Evolutionary conservation across 2,329 filamentous ascomycete genomes (phyloP).

Genomic region (Aschersonia sp.): DNA sequence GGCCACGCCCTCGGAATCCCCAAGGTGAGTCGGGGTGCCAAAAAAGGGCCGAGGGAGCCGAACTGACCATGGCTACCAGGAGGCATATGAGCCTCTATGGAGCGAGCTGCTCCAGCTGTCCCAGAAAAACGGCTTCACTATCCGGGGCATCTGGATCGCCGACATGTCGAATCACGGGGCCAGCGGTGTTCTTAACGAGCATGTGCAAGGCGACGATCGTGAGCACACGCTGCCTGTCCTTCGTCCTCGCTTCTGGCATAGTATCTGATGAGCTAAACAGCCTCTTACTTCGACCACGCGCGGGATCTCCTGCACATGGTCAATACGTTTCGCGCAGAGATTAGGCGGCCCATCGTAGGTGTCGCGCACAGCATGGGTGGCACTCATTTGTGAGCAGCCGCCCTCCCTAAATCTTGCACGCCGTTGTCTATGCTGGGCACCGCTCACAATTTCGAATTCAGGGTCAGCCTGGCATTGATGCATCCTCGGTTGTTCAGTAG

Average conservation of each 20-base stretch:
- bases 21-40: slow-evolving; percentile 32
- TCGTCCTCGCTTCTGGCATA: neutral
- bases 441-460: slow-evolving; percentile 18
- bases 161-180: slow-evolving; percentile 65
- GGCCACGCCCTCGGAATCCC: slow-evolving; percentile 81
- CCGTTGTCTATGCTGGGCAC: no score
- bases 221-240: neutral
- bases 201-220: slow-evolving; percentile 63
- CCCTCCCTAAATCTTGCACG: no score
- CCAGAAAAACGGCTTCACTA: slow-evolving; percentile 39
- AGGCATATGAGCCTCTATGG: slow-evolving; percentile 78
- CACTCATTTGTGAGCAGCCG: slow-evolving; percentile 9
- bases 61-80: slow-evolving; percentile 26
- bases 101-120: slow-evolving; percentile 42
- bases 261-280: slow-evolving; percentile 22
- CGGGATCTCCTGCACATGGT: slow-evolving; percentile 67
- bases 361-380: slow-evolving; percentile 75
- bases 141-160: slow-evolving; percentile 70
- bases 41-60: neutral
- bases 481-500: slow-evolving; percentile 62
- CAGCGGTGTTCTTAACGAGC: slow-evolving; percentile 60
- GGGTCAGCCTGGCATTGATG: slow-evolving; percentile 48
- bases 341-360: slow-evolving; percentile 61
- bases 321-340: slow-evolving; percentile 51
- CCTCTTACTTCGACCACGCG: slow-evolving; percentile 66